phyloP scores from a whole-genome alignment of 2,329 filamentous ascomycete genomes.

The Botryosphaeria dothidea region DNA sequence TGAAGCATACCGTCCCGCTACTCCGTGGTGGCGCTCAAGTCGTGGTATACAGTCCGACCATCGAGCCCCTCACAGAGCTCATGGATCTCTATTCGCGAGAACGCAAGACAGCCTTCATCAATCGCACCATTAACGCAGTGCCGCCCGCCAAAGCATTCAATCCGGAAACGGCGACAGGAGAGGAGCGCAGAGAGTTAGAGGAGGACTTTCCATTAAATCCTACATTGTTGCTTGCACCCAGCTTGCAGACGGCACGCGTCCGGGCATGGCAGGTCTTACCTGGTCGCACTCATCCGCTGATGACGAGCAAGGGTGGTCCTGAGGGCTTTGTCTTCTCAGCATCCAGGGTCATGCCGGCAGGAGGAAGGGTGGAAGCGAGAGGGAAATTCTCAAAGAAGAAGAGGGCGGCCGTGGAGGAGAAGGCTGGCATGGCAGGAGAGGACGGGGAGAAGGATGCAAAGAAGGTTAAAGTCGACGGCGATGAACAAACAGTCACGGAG shows the following conservation, averaged over 20 bases:
- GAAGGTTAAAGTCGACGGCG: slow-evolving; percentile 31
- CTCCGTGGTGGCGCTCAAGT: slow-evolving; percentile 81
- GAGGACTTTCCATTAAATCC: slow-evolving; percentile 84
- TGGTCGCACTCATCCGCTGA: slow-evolving; percentile 86
- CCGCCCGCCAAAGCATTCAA: not conserved
- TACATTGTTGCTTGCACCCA: slow-evolving; percentile 74
- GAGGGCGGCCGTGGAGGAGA: slow-evolving; percentile 45
- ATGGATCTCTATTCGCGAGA: slow-evolving; percentile 83
- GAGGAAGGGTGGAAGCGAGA: slow-evolving; percentile 78
- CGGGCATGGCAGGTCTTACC: slow-evolving; percentile 89
- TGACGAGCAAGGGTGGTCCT: slow-evolving; percentile 84
- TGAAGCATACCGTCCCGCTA: slow-evolving; percentile 75
- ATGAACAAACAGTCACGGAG: slow-evolving; percentile 13
- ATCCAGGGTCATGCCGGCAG: slow-evolving; percentile 75
- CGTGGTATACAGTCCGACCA: slow-evolving; percentile 78
- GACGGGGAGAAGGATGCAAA: slow-evolving; percentile 28
- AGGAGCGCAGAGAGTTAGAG: slow-evolving; percentile 23
- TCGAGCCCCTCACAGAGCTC: slow-evolving; percentile 76
- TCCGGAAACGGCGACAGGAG: slow-evolving; percentile 40
- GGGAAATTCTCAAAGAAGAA: slow-evolving; percentile 72
- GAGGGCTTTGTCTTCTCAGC: slow-evolving; percentile 91
- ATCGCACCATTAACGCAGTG: slow-evolving; percentile 25
- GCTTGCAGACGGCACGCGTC: slow-evolving; percentile 77
- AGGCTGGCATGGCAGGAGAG: slow-evolving; percentile 20
- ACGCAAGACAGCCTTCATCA: slow-evolving; percentile 73